A percentile compares a stretch with the other conserved stretches of the same genome.
Evolutionary conservation across 2,329 filamentous ascomycete species (phyloP).

Genomic region (Pseudopyricularia cyperi): DNA sequence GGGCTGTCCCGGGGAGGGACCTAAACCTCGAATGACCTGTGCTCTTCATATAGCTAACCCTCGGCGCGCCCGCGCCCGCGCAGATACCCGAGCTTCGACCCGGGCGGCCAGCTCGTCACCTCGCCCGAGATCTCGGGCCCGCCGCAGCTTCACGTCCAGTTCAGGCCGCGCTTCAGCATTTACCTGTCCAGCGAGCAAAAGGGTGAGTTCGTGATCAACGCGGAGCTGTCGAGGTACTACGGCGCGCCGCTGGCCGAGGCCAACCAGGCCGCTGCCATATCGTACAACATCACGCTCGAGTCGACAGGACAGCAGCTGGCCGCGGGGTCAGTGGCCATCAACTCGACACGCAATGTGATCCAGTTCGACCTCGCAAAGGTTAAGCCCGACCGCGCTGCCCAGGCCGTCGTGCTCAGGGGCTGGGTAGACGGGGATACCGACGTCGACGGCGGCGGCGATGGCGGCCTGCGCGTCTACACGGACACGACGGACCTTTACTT

Average conservation of each 20-base stretch:
- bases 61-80: no score
- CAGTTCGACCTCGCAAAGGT: constrained; percentile 19
- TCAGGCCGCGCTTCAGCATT: constrained; percentile 31
- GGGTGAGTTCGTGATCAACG: constrained; percentile 30
- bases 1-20: not conserved
- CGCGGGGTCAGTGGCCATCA: constrained; percentile 18
- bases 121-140: constrained; percentile 16
- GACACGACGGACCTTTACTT: constrained; percentile 23
- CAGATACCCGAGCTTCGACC: constrained; percentile 27
- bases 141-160: constrained; percentile 26
- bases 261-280: constrained; percentile 1
- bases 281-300: constrained; percentile 23
- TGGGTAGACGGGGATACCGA: constrained; percentile 10
- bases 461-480: constrained; percentile 16
- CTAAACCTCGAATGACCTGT: not conserved
- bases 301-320: constrained; percentile 18
- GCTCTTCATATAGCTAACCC: not conserved
- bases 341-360: constrained; percentile 21
- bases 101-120: constrained; percentile 26
- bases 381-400: constrained; percentile 20
- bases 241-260: constrained; percentile 19
- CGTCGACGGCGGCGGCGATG: not conserved
- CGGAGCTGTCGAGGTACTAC: constrained; percentile 25
- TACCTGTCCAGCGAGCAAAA: constrained; percentile 26
- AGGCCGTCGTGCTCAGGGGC: constrained; percentile 24